Evolutionary conservation across 148 eudicot genomes (phyloP).

Genomic region (Heliosperma pusillum): DNA sequence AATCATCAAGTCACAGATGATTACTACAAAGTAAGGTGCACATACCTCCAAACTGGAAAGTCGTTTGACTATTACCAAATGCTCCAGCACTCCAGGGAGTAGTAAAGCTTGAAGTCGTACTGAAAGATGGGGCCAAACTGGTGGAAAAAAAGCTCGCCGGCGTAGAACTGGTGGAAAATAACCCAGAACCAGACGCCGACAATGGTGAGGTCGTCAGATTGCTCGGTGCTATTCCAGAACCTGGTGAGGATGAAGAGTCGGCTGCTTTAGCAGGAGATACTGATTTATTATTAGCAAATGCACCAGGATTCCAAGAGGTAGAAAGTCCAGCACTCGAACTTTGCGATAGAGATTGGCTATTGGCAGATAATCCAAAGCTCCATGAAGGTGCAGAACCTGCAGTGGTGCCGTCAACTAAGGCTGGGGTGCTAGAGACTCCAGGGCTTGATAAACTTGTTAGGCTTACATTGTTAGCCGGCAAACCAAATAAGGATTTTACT

Average conservation of each 20-base stretch:
- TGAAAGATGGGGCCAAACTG: constrained; percentile 23
- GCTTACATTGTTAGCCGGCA: constrained; percentile 31
- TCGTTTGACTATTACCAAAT: constrained; percentile 31
- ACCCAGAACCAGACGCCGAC: constrained; percentile 16
- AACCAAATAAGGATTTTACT: constrained; percentile 33
- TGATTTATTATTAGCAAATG: constrained; percentile 22
- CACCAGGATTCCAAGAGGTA: constrained; percentile 30
- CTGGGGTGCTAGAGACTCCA: constrained; percentile 29
- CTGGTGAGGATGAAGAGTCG: constrained; percentile 22
- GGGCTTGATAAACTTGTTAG: constrained; percentile 39
- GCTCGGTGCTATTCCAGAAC: constrained; percentile 22
- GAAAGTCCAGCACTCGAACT: constrained; percentile 23
- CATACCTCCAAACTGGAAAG: constrained; percentile 61
- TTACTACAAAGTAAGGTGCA: too few species aligned
- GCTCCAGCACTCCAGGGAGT: constrained; percentile 33
- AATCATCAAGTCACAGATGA: too few species aligned
- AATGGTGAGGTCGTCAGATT: constrained; percentile 20
- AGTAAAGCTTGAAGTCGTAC: constrained; percentile 26
- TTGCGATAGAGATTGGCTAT: constrained; percentile 28
- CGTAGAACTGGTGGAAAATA: constrained; percentile 17
- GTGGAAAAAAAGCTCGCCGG: constrained; percentile 28
- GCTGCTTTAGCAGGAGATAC: constrained; percentile 20
- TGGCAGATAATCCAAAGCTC: constrained; percentile 36
- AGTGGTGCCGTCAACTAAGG: constrained; percentile 17
- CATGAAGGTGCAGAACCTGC: constrained; percentile 29